Percentiles rank a stretch among this genome's conserved stretches.
Conservation (phyloP, 352 stramenopile species). For the Salisapilia sapeloensis region DNA sequence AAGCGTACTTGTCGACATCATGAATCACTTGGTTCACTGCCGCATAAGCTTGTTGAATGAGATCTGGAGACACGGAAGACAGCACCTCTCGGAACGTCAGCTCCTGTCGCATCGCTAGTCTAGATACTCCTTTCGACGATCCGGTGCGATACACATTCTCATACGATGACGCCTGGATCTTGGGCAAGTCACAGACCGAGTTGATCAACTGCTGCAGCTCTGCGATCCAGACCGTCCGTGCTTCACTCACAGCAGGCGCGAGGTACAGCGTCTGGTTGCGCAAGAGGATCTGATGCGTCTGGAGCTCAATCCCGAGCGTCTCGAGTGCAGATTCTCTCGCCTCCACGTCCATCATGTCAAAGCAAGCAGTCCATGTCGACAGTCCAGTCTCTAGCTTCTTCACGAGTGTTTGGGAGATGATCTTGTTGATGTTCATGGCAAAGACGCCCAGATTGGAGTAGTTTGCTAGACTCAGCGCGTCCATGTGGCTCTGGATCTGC, state of each 20-base stretch:
- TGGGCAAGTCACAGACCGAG: conserved; percentile 86
- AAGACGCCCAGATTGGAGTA: conserved; percentile 88
- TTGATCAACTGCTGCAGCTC: conserved; percentile 89
- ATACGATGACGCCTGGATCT: conserved; percentile 76
- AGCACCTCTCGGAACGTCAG: conserved; percentile 57
- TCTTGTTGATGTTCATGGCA: conserved; percentile 81
- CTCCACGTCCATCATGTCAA: conserved; percentile 52
- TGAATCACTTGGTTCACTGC: conserved; percentile 57
- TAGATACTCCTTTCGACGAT: conserved; percentile 8
- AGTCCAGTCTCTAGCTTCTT: conserved; percentile 56
- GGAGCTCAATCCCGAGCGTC: conserved; percentile 22
- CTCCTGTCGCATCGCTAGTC: conserved; percentile 27
- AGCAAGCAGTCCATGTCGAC: conserved; percentile 50
- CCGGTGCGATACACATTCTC: conserved; percentile 71
- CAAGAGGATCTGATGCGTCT: conserved; percentile 87
- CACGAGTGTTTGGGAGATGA: conserved; percentile 74
- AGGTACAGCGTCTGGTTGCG: conserved; percentile 95
- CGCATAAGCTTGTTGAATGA: conserved; percentile 64
- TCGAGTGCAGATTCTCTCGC: conserved; percentile 19
- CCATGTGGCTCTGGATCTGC: conserved; percentile 85
- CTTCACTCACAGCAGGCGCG: conserved; percentile 88
- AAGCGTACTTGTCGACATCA: conserved; percentile 87
- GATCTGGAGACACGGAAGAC: conserved; percentile 23
- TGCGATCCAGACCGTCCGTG: conserved; percentile 74
- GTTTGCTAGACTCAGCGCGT: conserved; percentile 89